Base-by-base conservation (phyloP, 139 green algal genomes). In the Picochlorum sp. region DNA sequence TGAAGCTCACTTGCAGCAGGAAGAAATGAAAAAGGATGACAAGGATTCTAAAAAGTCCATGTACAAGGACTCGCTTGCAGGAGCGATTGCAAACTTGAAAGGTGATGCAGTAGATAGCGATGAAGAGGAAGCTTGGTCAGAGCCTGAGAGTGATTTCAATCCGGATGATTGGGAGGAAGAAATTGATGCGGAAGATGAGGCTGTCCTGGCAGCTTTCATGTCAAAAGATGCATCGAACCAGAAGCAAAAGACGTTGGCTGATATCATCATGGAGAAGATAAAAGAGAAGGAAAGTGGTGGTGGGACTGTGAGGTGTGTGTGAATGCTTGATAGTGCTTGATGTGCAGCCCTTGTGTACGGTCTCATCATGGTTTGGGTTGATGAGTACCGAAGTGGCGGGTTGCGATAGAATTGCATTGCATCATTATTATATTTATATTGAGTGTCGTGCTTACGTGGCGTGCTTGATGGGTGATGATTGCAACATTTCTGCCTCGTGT, bases 181-280 rank as follows among this genome's bases (percentile, higher is more conserved):
- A 28, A 57, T 91, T 5, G 71, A 71, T 7, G 58, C 78, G 0
- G 79, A 95, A 30, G 87, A 97, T 41, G 88, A 97, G 79, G 65
- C 63, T 0, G 89, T 87, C 3, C 72, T 97, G 56, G 79, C 73
- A 7, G 84, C 86, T 10, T 97, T 97, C 65, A 80, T 88, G 81
- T 68, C 62, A 1, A 65, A 64, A 9, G 60, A 64, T 4, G 76
- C 64, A 30, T 64, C 57, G 11, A 49, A 15, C 5, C 60, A 80
- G 49, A 64, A 66, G 65, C 83, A 90, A 62, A 67, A 71, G 18
- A 91, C 84, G 8, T 71, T 99, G 32, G 82, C 85, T 4, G 94
- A 97, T 67, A 72, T 97, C 38, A 93, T 99, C 49, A 63, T 95
- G 75, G 71, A 82, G 3, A 89, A 87, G 44, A 90, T 95, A 8